Evolutionary conservation across 2,329 filamentous ascomycete species (phyloP), one percentile per base, ranked within the genome.

Genomic region (Lachnellula suecica): DNA sequence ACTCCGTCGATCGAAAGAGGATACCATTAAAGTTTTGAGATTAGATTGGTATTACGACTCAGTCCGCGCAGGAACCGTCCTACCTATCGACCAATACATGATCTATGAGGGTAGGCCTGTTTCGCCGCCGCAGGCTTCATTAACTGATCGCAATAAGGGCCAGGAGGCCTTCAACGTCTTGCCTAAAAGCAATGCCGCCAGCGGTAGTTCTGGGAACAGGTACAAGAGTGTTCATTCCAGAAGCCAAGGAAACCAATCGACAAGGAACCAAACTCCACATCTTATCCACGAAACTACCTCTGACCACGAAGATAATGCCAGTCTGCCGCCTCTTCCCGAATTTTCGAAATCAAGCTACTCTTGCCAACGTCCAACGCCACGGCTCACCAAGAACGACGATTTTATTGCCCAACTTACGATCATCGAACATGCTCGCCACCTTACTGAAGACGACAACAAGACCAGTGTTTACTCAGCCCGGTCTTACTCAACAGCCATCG

Each of bases 401-500:
- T 97, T 99, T 67, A 82, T 97, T 38, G 71, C 79, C 1, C 78
- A 88, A 54, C 77, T 99, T 4, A 81, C 84, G 60, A 85, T 87
- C 53, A 90, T 97, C 59, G 83, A 87, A 42, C 82, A 81, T 2
- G 79, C 86, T 2, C 82, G 93, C 20, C 77, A 83, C 15, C 75
- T 97, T 2, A 84, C 80, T 1, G 82, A 84, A 8, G 91, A 97
- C 62, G 79, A 88, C 43, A 84, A 95, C 53, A 91, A 90, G 2
- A 85, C 94, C 0, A 82, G 91, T 49, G 92, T 91, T 0, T 97
- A 97, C 66, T 92, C 88, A 27, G 84, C 92, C 0, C 82, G 91
- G 44, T 91, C 93, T 0, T 97, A 97, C 67, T 92, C 88, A 25
- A 91, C 88, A 2, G 85, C 88, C 11, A 96, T 97, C 59, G 91